Evolutionary conservation across 2,329 filamentous ascomycete genomes (phyloP), one percentile per base, ranked within the genome.

Genomic region (Elsinoe perseae): DNA sequence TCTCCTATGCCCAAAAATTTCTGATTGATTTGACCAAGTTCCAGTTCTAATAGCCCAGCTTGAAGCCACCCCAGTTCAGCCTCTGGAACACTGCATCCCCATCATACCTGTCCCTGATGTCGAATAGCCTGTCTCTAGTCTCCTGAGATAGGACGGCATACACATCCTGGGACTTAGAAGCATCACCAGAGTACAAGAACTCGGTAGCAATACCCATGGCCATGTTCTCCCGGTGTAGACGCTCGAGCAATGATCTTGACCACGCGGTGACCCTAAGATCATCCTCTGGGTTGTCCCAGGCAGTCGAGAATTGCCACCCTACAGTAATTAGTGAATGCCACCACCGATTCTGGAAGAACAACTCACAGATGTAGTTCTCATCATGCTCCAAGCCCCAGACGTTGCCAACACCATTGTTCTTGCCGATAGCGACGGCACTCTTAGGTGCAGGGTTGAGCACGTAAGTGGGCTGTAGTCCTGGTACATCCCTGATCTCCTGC

Each of bases 21-120:
- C n/a, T n/a, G n/a, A n/a, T n/a, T n/a, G n/a, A n/a, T n/a, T n/a
- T n/a, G n/a, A n/a, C n/a, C n/a, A n/a, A n/a, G n/a, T n/a, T n/a
- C n/a, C n/a, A 3, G 7, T 8, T 12, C 27, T 50, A 50, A 16
- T 30, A 50, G 30, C 44, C 50, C 27, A 76, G 61, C 63, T 77
- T 77, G 60, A 76, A 76, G 46, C 72, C 69, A 3, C 74, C 74
- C 0, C 72, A 72, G 58, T 71, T 66, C 32, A 73, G 59, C n/a
- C 53, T 68, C 60, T 75, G 69, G 55, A 73, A 76, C 0, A 76
- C 65, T 1, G 63, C 63, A 1, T 57, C 58, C 0, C 73, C 72
- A 62, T 77, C 74, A 57, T 75, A 76, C 56, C 64, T 68, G 14
- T 57, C 59, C 9, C 69, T 67, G 10, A 75, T 61, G 1, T 59